Evolutionary conservation across 2,329 filamentous ascomycete species (phyloP), one percentile per base, ranked within the genome.

Genomic region (Hirsutella minnesotensis): DNA sequence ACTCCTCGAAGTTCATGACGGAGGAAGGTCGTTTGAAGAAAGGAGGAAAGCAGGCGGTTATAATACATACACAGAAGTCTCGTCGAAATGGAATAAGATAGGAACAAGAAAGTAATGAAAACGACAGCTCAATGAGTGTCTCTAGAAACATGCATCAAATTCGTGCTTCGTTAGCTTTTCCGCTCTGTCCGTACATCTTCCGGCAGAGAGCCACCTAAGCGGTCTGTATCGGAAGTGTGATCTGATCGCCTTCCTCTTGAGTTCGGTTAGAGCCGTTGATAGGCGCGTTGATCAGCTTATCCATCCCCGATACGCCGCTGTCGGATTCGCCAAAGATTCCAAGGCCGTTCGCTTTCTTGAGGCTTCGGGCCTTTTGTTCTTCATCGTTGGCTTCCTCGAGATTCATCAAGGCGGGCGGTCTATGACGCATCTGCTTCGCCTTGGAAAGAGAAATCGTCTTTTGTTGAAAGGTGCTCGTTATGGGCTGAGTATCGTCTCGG

Each of bases 401-500:
- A 50, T 77, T 83, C 82, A 92, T 90, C 44, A 95, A 69, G 2
- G 87, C 88, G 22, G 89, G 92, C 2, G 92, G 92, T 5, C 92
- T 78, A 58, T 95, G 87, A 44, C 84, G 84, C 80, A 94, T 86
- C 48, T 83, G 77, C 45, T 83, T 80, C 12, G 92, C 92, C 65
- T 95, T 95, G 43, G 82, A 77, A 7, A 98, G 76, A 21, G 85
- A 92, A 43, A 98, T 95, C 0, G 92, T 98, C 69, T 94, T 92
- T 59, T 95, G 89, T 58, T 95, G 90, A 64, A 96, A 96, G 3
- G 88, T 95, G 3, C 86, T 92, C 18, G 86, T 88, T 46, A 95
- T 81, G 9, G 83, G 77, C 47, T 83, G 76, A 4, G 76, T 76
- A 55, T 83, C 79, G 53, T 98, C 92, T 47, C 90, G 83, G 58